Evolutionary conservation across 2,329 filamentous ascomycete genomes (phyloP).

Genomic region (Fusarium multiceps): DNA sequence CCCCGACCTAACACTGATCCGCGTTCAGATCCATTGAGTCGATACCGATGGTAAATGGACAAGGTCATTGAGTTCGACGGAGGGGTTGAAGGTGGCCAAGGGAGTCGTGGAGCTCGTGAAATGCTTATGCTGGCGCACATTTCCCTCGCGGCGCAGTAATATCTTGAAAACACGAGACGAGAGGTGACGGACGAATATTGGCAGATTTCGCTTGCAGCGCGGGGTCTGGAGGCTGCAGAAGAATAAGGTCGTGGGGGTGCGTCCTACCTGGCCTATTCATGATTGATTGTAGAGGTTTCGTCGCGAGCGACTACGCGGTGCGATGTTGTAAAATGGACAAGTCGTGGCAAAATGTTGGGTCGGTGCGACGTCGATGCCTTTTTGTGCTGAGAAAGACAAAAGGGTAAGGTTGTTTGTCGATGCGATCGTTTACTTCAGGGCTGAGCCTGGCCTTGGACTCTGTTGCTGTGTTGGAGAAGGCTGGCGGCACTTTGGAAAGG

Average conservation of each 20-base stretch:
- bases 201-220: slow-evolving; percentile 41
- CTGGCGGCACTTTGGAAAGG: slow-evolving; percentile 41
- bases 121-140: slow-evolving; percentile 28
- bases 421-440: slow-evolving; percentile 34
- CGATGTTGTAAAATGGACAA: slow-evolving; percentile 26
- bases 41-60: slow-evolving; percentile 28
- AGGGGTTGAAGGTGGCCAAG: slow-evolving; percentile 34
- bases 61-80: slow-evolving; percentile 23
- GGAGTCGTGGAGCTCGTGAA: slow-evolving; percentile 25
- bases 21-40: slow-evolving; percentile 29
- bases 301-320: slow-evolving; percentile 39
- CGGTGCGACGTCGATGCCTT: slow-evolving; percentile 30
- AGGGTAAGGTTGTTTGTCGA: slow-evolving; percentile 35
- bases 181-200: slow-evolving; percentile 28
- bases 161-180: slow-evolving; percentile 31
- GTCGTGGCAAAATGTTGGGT: slow-evolving; percentile 30
- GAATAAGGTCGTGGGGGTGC: slow-evolving; percentile 44
- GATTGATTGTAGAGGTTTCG: slow-evolving; percentile 55
- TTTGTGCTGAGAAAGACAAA: slow-evolving; percentile 44
- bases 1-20: slow-evolving; percentile 1
- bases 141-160: slow-evolving; percentile 10
- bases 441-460: slow-evolving; percentile 38
- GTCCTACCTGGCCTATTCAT: slow-evolving; percentile 72
- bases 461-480: slow-evolving; percentile 44
- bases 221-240: slow-evolving; percentile 44